Base-by-base conservation (phyloP, 495 filamentous ascomycete genomes). In the Penicillium egyptiacum region DNA sequence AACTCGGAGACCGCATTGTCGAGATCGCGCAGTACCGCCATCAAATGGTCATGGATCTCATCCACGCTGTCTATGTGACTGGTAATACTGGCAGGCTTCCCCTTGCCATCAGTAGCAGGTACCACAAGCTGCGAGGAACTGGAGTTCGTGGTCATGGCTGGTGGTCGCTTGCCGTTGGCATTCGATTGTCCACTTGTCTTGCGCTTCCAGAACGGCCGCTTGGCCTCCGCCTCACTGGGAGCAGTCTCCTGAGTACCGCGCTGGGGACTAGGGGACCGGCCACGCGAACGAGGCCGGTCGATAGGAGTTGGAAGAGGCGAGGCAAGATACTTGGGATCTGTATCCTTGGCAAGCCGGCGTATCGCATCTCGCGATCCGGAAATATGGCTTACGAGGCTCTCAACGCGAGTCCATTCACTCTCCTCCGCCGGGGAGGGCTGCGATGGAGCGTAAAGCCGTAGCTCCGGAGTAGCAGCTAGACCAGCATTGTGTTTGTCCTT, bases 321-420 rank as follows among this genome's bases (percentile, higher is more conserved):
- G 19, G 63, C 61, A 14, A 79, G 61, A 56, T 81, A 81, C 64
- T 89, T 88, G 14, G 85, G 82, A 60, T 89, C 88, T 51, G 91
- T 88, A 66, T 94, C 86, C 69, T 88, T 88, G 31, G 92, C 91
- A 46, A 98, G 76, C 11, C 88, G 83, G 37, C 90, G 84, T 23
- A 97, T 84, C 6, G 90, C 89, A 76, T 98, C 94, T 62, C 93
- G 80, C 40, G 89, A 92, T 9, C 89, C 91, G n/a, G 88, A 85
- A 9, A 98, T 83, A 52, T 88, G 79, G 61, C 88, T 88, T 40
- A 97, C 86, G 12, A 98, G 75, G 9, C 82, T 74, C 71, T 97
- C 92, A 11, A 96, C 88, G 50, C 85, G 86, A 26, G 80, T 78
- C 94, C 95, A 98, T 63, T 96, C 90, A 43, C 79, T 74, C 52